A percentile compares a stretch with the other conserved stretches of the same genome.
phyloP scores from a whole-genome alignment of 78 protist species.

The Isochrysis galbana region DNA sequence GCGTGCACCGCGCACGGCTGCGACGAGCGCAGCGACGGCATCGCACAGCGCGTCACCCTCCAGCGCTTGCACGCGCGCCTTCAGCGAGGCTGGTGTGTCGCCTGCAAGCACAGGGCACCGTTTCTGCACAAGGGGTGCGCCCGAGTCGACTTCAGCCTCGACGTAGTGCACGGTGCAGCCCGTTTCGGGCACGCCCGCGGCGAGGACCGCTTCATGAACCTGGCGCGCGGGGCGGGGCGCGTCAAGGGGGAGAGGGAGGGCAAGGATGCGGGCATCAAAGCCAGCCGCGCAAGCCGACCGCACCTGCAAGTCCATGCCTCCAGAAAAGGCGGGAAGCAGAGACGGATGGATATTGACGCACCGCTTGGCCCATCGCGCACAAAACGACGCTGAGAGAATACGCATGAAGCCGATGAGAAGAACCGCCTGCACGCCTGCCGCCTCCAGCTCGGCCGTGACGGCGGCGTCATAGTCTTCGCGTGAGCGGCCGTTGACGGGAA shows the following conservation, averaged over 20 bases:
- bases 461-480: slow-evolving; percentile 35
- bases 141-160: slow-evolving; percentile 6
- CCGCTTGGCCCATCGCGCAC: slow-evolving; percentile 15
- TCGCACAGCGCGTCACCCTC: neutral
- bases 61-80: slow-evolving; percentile 38
- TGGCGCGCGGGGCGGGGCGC: too few relatives aligned
- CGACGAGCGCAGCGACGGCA: neutral
- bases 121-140: neutral
- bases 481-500: neutral
- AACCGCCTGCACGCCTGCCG: neutral
- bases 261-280: neutral
- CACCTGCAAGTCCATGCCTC: slow-evolving; percentile 42
- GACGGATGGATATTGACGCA: slow-evolving; percentile 32
- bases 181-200: slow-evolving; percentile 13
- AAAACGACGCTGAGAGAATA: slow-evolving; percentile 32
- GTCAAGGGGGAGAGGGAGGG: neutral
- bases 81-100: neutral
- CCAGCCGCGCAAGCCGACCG: too few relatives aligned
- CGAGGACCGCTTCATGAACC: slow-evolving; percentile 22
- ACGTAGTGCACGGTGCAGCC: slow-evolving; percentile 32
- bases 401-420: slow-evolving; percentile 42
- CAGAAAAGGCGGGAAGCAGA: slow-evolving; percentile 21
- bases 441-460: neutral
- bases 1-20: neutral
- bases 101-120: neutral